phyloP scores from a whole-genome alignment of 345 rosid species.

The Leavenworthia alabamica region DNA sequence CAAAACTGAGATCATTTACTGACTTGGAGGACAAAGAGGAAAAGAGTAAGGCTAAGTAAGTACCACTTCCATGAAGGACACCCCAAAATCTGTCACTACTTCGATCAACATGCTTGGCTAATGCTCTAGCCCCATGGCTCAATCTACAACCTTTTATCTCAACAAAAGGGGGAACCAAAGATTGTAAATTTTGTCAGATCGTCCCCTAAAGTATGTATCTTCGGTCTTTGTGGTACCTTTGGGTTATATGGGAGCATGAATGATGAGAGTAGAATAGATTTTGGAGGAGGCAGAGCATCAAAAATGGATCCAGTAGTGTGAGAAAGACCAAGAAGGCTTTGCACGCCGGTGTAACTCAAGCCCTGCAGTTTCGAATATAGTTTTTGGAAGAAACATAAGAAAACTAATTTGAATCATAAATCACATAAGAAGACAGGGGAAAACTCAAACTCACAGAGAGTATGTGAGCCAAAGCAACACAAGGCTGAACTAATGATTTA shows the following conservation, averaged over 20 bases:
- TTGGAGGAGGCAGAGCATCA: constrained; percentile 58
- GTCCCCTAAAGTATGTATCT: background rate
- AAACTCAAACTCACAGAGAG: constrained; percentile 26
- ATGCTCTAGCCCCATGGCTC: constrained; percentile 73
- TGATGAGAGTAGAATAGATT: constrained; percentile 53
- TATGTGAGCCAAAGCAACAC: constrained; percentile 24
- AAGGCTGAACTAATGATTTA: constrained; percentile 24
- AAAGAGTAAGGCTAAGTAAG: constrained; percentile 8
- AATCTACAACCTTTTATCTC: constrained; percentile 58
- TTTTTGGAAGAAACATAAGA: constrained; percentile 2
- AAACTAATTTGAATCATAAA: background rate
- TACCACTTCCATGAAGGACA: constrained; percentile 52
- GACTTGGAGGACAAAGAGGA: too few species aligned
- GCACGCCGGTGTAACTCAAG: constrained; percentile 51
- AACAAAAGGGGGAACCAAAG: background rate
- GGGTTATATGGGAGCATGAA: constrained; percentile 57
- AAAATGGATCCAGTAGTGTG: constrained; percentile 58
- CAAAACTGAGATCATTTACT: background rate
- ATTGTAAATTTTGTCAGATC: background rate
- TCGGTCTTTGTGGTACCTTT: constrained; percentile 36
- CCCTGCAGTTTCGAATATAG: constrained; percentile 33
- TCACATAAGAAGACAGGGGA: background rate
- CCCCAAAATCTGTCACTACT: constrained; percentile 60
- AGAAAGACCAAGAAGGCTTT: constrained; percentile 49
- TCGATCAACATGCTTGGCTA: constrained; percentile 67